Percentiles rank a stretch among this genome's conserved stretches.
Conservation (phyloP, 2,329 filamentous ascomycete genomes). For the Amylocarpus encephaloides region DNA sequence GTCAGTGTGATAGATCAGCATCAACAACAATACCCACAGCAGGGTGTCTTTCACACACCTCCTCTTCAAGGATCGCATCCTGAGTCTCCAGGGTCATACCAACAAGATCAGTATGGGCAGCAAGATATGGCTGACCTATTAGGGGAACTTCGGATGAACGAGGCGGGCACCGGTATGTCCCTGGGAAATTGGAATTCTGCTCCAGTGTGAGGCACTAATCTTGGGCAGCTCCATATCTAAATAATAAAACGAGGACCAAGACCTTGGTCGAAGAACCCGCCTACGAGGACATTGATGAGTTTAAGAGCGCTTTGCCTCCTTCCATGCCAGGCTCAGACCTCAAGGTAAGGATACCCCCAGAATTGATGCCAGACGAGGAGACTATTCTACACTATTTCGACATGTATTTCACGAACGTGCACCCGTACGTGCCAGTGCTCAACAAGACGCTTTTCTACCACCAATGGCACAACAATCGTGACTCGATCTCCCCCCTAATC, state of each 20-base stretch:
- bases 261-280: slow-evolving; percentile 53
- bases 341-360: slow-evolving; percentile 81
- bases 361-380: slow-evolving; percentile 86
- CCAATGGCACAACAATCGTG: slow-evolving; percentile 78
- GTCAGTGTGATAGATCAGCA: slow-evolving; percentile 45
- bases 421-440: slow-evolving; percentile 86
- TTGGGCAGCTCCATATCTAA: slow-evolving; percentile 71
- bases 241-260: slow-evolving; percentile 46
- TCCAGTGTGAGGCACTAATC: slow-evolving; percentile 8
- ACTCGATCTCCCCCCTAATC: slow-evolving; percentile 82
- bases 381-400: slow-evolving; percentile 80
- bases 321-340: slow-evolving; percentile 62
- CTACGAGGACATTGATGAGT: slow-evolving; percentile 66
- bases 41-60: slow-evolving; percentile 48
- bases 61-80: slow-evolving; percentile 34
- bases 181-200: background rate
- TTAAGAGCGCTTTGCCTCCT: slow-evolving; percentile 62
- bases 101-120: slow-evolving; percentile 59
- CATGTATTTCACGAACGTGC: slow-evolving; percentile 83
- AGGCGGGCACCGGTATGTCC: slow-evolving; percentile 71
- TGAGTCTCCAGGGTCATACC: slow-evolving; percentile 46
- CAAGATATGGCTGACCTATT: slow-evolving; percentile 73
- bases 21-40: slow-evolving; percentile 42
- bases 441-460: slow-evolving; percentile 78
- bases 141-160: slow-evolving; percentile 80